phyloP scores from a whole-genome alignment of 2,329 filamentous ascomycete genomes.

The Exophiala phaeomuriformis region DNA sequence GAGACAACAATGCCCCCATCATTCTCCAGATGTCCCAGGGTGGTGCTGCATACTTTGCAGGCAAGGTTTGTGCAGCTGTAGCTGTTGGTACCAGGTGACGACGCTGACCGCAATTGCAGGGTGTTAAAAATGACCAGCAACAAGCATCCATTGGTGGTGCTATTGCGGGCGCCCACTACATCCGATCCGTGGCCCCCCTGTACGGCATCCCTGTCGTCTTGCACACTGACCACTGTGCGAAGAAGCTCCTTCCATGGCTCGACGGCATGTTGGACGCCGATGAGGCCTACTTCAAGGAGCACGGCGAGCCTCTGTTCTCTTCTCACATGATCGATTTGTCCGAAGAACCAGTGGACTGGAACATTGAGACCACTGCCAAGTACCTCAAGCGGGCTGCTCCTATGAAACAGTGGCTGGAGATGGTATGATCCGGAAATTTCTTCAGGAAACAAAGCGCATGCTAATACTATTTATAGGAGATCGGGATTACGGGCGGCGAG shows the following conservation, averaged over 20 bases:
- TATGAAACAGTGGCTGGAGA: conserved; percentile 99
- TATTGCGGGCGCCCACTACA: conserved; percentile 86
- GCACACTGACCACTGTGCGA: conserved; percentile 97
- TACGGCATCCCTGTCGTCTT: conserved; percentile 90
- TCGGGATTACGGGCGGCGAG: conserved; percentile 93
- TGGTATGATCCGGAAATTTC: conserved; percentile 50
- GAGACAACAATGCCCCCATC: conserved; percentile 83
- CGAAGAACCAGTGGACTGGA: conserved; percentile 82
- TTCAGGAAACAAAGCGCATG: neutral
- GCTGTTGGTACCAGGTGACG: neutral
- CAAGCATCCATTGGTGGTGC: conserved; percentile 80
- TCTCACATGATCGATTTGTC: conserved; percentile 98
- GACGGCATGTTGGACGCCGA: conserved; percentile 93
- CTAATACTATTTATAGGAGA: conserved; percentile 48
- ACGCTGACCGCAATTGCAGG: conserved; percentile 38
- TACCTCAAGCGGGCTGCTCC: conserved; percentile 92
- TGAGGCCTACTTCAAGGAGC: conserved; percentile 88
- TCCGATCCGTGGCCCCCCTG: conserved; percentile 74
- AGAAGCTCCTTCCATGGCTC: conserved; percentile 98
- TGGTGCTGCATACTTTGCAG: conserved; percentile 85
- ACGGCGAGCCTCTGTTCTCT: conserved; percentile 88
- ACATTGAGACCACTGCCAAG: conserved; percentile 83
- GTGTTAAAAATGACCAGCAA: conserved; percentile 75
- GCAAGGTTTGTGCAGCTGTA: conserved; percentile 53
- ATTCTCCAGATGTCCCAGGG: conserved; percentile 92